Percentiles rank a stretch among this genome's conserved stretches.
Evolutionary conservation across 2,329 filamentous ascomycete genomes (phyloP).

Genomic region (Sporothrix inflata): DNA sequence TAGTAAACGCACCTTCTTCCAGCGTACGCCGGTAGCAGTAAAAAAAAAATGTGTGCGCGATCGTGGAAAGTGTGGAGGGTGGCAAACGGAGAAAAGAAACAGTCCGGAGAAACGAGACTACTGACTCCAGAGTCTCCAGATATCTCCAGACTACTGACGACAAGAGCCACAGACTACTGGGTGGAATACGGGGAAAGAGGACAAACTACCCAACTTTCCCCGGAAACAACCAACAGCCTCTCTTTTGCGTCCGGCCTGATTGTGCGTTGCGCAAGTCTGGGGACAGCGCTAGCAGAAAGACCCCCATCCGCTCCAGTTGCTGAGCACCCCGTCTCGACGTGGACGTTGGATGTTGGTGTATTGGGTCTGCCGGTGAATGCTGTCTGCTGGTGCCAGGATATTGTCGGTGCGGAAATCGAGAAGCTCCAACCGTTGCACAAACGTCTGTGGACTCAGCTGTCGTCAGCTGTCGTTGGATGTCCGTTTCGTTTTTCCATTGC

Average conservation of each 20-base stretch:
- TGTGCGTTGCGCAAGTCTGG: not conserved
- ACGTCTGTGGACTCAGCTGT: not conserved
- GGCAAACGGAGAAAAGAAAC: not conserved
- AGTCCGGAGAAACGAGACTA: slow-evolving; percentile 8
- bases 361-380: no score
- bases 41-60: no score
- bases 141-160: slow-evolving; percentile 21
- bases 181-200: slow-evolving; percentile 8
- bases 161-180: slow-evolving; percentile 13
- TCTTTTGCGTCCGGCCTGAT: not conserved
- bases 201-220: slow-evolving; percentile 1
- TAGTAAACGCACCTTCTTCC: not conserved
- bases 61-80: no score
- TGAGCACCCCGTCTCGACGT: not conserved
- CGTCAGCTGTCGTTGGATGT: not conserved
- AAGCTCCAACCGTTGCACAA: not conserved
- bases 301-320: not conserved
- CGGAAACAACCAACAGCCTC: not conserved
- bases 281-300: not conserved
- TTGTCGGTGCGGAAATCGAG: not conserved
- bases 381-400: no score
- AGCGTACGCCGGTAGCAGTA: no score
- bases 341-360: not conserved
- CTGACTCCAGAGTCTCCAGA: slow-evolving; percentile 13
- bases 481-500: not conserved